Base-by-base conservation (phyloP, 306 rosid species). In the Prunus mira region DNA sequence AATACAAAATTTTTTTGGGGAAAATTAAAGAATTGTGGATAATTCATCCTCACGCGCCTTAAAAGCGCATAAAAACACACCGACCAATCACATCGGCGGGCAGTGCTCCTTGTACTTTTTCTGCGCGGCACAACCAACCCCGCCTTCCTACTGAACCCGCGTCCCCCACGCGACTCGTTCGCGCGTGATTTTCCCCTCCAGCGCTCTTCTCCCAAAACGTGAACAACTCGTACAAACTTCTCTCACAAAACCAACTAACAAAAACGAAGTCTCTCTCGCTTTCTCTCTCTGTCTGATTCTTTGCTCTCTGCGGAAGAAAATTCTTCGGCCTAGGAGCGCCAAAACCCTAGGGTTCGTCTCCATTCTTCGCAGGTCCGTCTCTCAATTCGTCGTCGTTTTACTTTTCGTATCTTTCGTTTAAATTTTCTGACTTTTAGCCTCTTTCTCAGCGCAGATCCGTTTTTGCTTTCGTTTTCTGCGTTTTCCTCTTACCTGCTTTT, bases 381-480 rank as follows among this genome's bases (percentile, higher is more conserved):
- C 82, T 9, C 49, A 72, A 82, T 11, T 27, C 76, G 52, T 41
- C 30, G 46, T 27, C 77, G 70, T 78, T 86, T 85, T 57, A 46
- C 30, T 45, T 58, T 65, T 82, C 65, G 25, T 66, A 17, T 46
- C 46, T 19, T 68, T 71, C 54, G 34, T 45, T 68, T 19, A 38
- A 30, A 38, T 58, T 79, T 28, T 43, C 38, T 20, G 38, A 67
- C 49, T 76, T 28, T 65, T 67, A 32, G 24, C n/a, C 73, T 71
- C 57, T 60, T 43, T 78, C 41, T 80, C 49, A 64, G 55, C 65
- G 75, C 81, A 88, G 98, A 93, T 92, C 96, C 88, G 84, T 83
- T 82, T 76, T 62, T 30, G 56, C 81, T 82, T 69, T 18, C 60
- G 75, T 64, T 72, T 57, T 65, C 74, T 74, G 66, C 75, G 27